phyloP scores from a whole-genome alignment of 768 basidiomycete genomes.

The Suillus brevipes region DNA sequence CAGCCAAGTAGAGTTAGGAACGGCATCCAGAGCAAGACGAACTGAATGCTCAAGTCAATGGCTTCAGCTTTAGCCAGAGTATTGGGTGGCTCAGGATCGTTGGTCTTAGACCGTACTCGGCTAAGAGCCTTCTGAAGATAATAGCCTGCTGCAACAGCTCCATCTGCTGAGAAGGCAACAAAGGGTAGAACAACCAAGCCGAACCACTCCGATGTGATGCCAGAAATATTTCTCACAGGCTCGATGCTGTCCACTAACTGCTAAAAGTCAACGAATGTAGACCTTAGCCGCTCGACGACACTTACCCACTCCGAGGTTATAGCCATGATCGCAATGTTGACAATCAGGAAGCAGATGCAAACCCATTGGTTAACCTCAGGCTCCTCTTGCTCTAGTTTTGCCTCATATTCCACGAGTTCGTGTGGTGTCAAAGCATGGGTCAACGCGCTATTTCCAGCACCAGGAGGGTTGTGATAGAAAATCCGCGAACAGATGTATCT shows the following conservation, averaged over 20 bases:
- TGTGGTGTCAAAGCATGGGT: conserved; percentile 42
- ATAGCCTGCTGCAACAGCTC: conserved; percentile 56
- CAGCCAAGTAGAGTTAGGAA: conserved; percentile 67
- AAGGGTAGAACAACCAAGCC: conserved; percentile 71
- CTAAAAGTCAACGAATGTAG: background rate
- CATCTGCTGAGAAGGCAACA: conserved; percentile 74
- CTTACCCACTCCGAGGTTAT: conserved; percentile 71
- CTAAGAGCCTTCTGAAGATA: conserved; percentile 31
- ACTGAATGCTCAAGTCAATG: conserved; percentile 79
- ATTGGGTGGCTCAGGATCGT: conserved; percentile 44
- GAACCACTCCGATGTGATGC: conserved; percentile 62
- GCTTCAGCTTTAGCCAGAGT: conserved; percentile 66
- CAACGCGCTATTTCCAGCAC: conserved; percentile 47
- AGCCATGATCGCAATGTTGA: conserved; percentile 63
- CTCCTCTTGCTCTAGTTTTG: conserved; percentile 34
- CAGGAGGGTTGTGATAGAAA: conserved; percentile 71
- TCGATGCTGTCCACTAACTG: conserved; percentile 70
- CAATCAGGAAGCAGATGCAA: conserved; percentile 50
- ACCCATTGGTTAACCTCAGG: conserved; percentile 67
- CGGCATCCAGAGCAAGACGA: conserved; percentile 79
- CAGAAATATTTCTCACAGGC: conserved; percentile 42
- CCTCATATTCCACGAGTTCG: conserved; percentile 36
- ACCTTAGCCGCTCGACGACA: conserved; percentile 4
- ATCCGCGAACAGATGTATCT: conserved; percentile 70
- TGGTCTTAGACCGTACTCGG: background rate